Evolutionary conservation across 768 basidiomycete genomes (phyloP).

Genomic region (Sporobolomyces phaffii): DNA sequence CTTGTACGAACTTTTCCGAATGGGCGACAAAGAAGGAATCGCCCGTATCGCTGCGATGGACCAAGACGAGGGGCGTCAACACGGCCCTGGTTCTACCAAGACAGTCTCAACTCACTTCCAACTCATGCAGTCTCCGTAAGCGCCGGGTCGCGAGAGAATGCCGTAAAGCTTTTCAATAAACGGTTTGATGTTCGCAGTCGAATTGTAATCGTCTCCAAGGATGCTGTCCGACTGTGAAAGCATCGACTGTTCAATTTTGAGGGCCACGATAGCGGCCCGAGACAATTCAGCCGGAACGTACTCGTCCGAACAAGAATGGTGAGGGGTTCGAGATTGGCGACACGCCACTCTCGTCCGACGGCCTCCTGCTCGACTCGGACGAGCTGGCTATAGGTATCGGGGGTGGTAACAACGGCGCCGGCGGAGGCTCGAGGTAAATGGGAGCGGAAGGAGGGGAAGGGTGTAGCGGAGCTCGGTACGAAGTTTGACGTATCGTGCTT

Average conservation of each 20-base stretch:
- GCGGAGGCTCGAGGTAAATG: too few relatives aligned
- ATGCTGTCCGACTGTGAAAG: not conserved
- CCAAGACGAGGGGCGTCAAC: not conserved
- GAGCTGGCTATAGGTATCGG: too few relatives aligned
- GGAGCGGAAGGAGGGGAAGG: not conserved
- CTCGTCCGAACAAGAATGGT: too few relatives aligned
- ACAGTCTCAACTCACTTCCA: not conserved
- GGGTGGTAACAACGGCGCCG: not conserved
- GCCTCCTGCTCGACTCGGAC: too few relatives aligned
- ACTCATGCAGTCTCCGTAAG: not conserved
- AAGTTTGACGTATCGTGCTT: not conserved
- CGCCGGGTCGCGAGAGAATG: not conserved
- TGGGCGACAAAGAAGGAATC: constrained; percentile 21
- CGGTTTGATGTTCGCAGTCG: not conserved
- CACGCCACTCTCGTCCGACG: too few relatives aligned
- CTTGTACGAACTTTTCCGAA: not conserved
- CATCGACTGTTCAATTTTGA: too few relatives aligned
- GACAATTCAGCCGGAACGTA: too few relatives aligned
- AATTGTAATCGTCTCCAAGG: not conserved
- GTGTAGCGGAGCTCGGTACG: not conserved
- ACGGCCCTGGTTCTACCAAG: not conserved
- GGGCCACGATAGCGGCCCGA: too few relatives aligned
- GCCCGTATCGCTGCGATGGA: not conserved
- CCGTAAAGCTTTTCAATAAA: constrained; percentile 18
- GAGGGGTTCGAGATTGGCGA: too few relatives aligned